phyloP scores from a whole-genome alignment of 2,329 filamentous ascomycete species.

The Colletotrichum sublineola region DNA sequence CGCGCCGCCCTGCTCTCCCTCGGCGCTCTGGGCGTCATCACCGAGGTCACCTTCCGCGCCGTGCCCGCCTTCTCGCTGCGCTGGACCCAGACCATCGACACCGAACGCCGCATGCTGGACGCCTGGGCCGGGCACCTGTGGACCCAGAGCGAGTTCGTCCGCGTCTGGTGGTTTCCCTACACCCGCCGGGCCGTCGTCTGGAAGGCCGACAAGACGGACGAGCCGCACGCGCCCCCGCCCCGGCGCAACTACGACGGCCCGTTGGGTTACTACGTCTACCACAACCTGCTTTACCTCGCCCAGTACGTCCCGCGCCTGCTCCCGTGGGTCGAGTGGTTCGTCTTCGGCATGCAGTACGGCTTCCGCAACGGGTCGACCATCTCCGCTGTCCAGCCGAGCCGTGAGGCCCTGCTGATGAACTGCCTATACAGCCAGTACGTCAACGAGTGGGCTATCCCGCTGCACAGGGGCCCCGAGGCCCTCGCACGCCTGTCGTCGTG shows the following conservation, averaged over 20 bases:
- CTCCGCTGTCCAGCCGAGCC: conserved; percentile 83
- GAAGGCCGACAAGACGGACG: conserved; percentile 83
- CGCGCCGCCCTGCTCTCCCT: conserved; percentile 88
- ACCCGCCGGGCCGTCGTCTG: conserved; percentile 89
- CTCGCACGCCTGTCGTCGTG: conserved; percentile 86
- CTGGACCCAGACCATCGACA: conserved; percentile 85
- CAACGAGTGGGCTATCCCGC: conserved; percentile 96
- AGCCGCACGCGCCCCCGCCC: conserved; percentile 69
- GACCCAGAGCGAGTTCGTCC: conserved; percentile 87
- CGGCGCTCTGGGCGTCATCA: conserved; percentile 90
- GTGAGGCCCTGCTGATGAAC: conserved; percentile 90
- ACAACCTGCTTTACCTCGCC: conserved; percentile 86
- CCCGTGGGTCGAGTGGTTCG: conserved; percentile 94
- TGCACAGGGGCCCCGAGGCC: conserved; percentile 88
- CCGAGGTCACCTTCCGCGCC: conserved; percentile 87
- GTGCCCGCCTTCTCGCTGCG: conserved; percentile 85
- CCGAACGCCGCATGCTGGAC: conserved; percentile 76
- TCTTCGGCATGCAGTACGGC: conserved; percentile 98
- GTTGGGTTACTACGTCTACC: conserved; percentile 90
- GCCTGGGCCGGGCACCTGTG: conserved; percentile 83
- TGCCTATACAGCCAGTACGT: conserved; percentile 99
- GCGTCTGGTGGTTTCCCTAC: conserved; percentile 99
- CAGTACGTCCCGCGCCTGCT: conserved; percentile 84
- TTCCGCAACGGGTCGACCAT: conserved; percentile 79
- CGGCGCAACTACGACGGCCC: conserved; percentile 84